A percentile compares a stretch with the other conserved stretches of the same genome.
These are phyloP conservation scores for Stephanodiscus minutulus DNA, from an alignment of 108 stramenopile species.

Conservation along the genomic window DNA sequence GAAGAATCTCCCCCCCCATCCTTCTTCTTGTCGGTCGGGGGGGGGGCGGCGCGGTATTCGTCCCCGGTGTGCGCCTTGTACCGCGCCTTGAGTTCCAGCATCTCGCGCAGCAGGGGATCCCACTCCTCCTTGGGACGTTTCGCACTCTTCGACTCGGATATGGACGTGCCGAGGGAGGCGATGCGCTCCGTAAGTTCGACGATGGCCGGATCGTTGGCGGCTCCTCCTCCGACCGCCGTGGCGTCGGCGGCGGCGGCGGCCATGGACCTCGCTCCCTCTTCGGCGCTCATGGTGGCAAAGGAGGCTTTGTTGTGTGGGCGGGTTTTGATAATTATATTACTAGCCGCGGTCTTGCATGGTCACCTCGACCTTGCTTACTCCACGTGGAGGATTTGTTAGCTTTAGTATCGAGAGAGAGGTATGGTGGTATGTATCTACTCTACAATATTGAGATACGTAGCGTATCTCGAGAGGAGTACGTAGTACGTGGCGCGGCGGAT, in stretches of 20 bases:
- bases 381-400: background rate
- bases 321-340: no score
- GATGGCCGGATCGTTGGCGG: slow-evolving; percentile 42
- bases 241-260: background rate
- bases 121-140: slow-evolving; percentile 81
- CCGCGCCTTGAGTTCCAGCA: slow-evolving; percentile 73
- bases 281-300: slow-evolving; percentile 10
- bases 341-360: no score
- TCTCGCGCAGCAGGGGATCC: slow-evolving; percentile 70
- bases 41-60: slow-evolving; percentile 52
- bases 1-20: slow-evolving; percentile 2
- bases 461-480: no score
- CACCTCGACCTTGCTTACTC: background rate
- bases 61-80: slow-evolving; percentile 75
- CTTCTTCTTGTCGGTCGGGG: slow-evolving; percentile 41
- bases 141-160: slow-evolving; percentile 74
- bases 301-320: background rate
- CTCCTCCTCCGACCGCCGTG: no score
- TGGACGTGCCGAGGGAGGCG: slow-evolving; percentile 65
- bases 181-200: slow-evolving; percentile 58
- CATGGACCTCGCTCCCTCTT: background rate
- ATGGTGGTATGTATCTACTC: no score
- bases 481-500: no score
- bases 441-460: no score
- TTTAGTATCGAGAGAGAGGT: no score